A percentile compares a stretch with the other conserved stretches of the same genome.
phyloP scores from a whole-genome alignment of 1,284 basidiomycete genomes.

The Sparassis latifolia region DNA sequence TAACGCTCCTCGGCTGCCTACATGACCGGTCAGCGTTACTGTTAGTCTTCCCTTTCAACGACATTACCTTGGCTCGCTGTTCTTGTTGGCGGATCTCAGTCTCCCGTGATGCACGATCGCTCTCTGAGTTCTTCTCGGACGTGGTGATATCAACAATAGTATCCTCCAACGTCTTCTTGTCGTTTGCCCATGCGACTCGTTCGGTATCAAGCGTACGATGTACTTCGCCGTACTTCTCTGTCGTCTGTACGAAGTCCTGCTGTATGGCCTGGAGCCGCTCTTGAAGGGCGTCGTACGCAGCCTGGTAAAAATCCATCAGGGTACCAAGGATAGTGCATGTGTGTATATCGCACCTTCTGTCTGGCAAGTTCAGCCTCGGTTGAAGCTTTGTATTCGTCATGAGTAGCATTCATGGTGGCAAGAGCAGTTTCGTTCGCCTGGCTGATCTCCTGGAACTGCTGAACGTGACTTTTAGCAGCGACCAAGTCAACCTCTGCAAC shows the following conservation, averaged over 20 bases:
- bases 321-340: not conserved
- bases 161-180: conserved; percentile 76
- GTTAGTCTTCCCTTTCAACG: not conserved
- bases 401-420: conserved; percentile 59
- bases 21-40: not conserved
- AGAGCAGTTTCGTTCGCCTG: conserved; percentile 77
- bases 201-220: conserved; percentile 63
- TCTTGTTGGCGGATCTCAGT: conserved; percentile 60
- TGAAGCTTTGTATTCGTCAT: conserved; percentile 72
- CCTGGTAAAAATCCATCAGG: conserved; percentile 33
- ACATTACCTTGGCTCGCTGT: conserved; percentile 59
- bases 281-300: conserved; percentile 59
- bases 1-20: conserved; percentile 80
- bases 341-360: conserved; percentile 48
- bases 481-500: conserved; percentile 70
- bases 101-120: conserved; percentile 57
- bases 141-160: conserved; percentile 71
- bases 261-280: conserved; percentile 53
- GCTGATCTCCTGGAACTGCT: conserved; percentile 82
- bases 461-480: conserved; percentile 63
- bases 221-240: conserved; percentile 47
- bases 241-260: conserved; percentile 49
- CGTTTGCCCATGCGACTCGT: conserved; percentile 61
- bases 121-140: conserved; percentile 60
- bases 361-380: conserved; percentile 60